Conservation (phyloP, 2,329 filamentous ascomycete genomes). For the Acephala macrosclerotiorum region DNA sequence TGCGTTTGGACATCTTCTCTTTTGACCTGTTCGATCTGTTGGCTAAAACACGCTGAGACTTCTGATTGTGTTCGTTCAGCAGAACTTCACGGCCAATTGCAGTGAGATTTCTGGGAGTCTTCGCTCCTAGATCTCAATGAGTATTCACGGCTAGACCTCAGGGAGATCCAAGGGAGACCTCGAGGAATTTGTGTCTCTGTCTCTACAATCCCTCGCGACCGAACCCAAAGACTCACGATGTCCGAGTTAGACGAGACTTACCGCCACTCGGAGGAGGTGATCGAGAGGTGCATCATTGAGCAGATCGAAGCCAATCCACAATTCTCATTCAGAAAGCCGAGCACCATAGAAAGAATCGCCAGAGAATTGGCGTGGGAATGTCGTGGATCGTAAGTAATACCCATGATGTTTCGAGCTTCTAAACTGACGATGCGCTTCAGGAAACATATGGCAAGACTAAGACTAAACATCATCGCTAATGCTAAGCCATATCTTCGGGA, state of each 20-base stretch:
- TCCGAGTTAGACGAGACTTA: not conserved
- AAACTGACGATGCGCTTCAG: not conserved
- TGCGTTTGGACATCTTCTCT: no score
- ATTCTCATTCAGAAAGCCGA: not conserved
- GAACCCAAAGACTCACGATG: not conserved
- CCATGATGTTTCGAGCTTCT: not conserved
- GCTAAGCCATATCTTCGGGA: not conserved
- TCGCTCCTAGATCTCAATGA: no score
- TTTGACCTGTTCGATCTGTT: no score
- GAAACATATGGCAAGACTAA: not conserved
- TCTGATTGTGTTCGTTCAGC: no score
- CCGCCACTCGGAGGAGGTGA: not conserved
- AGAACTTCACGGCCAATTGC: no score
- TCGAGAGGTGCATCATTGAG: not conserved
- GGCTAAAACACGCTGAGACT: no score
- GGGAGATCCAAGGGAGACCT: no score
- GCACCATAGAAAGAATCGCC: not conserved
- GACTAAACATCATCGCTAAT: not conserved
- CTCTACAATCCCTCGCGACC: not conserved
- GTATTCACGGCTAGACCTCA: no score
- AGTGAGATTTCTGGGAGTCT: no score
- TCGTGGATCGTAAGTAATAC: not conserved
- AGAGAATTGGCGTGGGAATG: not conserved
- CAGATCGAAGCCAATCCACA: not conserved
- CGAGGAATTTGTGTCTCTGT: no score